Base-by-base conservation (phyloP, 805 yeast genomes). In the Kodamaea restingae region DNA sequence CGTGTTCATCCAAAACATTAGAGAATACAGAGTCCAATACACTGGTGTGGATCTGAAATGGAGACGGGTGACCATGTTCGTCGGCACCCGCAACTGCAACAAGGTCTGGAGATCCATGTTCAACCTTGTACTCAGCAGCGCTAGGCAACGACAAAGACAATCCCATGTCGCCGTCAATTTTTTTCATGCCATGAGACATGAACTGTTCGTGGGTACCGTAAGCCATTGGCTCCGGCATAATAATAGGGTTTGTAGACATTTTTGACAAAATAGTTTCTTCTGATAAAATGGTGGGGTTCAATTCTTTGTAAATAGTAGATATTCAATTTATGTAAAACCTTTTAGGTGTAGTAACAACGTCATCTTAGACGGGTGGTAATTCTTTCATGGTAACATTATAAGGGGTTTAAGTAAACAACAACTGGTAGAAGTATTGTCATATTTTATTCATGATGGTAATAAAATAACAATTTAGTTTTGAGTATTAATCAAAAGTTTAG, bases 11-110 rank as follows among this genome's bases (percentile, higher is more conserved):
- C 54, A 65, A 56, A 31, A 51, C 54, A 45, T 55, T 56, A 25
- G 68, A 60, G 49, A 77, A 75, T 26, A 75, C 75, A 10, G 80
- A 73, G 37, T 75, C 76, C 48, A 77, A 54, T 21, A 76, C 71
- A 36, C 72, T 66, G 10, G 75, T 61, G 51, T 75, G 78, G 51
- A 81, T 65, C 46, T 74, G 71, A 44, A 76, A 58, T 8, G 82
- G 80, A 38, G 81, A 65, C 18, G 55, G 33, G 24, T 49, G 36
- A 26, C 39, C 40, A 29, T 46, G 31, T 41, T 4, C 47, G 25
- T 20, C 40, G 32, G 45, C 40, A 22, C 41, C 40, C 7, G 34
- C 39, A 14, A 18, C 26, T 5, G 35, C 35, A 11, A 24, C 24
- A 31, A 30, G 21, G 18, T 22, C 32, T n/a, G 40, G 35, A 18